A percentile compares a stretch with the other conserved stretches of the same genome.
Conservation (phyloP, 805 yeast species). For the Candida orba region DNA sequence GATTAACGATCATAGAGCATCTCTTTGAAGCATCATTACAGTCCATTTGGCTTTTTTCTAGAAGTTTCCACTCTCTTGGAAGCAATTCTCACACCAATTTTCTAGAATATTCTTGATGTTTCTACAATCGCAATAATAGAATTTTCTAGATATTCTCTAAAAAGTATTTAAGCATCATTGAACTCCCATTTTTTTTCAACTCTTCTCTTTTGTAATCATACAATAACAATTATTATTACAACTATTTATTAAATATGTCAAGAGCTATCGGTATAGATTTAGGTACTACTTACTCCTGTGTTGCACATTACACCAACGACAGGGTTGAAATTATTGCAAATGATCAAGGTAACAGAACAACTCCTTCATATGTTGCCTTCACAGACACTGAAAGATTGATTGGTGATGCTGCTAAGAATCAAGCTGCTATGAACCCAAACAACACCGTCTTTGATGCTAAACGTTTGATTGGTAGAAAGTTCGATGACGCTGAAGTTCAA, state of each 20-base stretch:
- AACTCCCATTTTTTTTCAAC: neutral
- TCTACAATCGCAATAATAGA: constrained; percentile 5
- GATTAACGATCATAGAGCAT: no score
- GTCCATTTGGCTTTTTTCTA: neutral
- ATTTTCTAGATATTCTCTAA: constrained; percentile 4
- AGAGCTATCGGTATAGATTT: constrained; percentile 80
- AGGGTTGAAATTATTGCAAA: constrained; percentile 94
- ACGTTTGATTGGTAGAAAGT: constrained; percentile 86
- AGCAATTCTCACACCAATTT: neutral
- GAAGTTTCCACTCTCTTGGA: neutral
- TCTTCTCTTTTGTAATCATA: neutral
- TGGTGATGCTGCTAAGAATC: constrained; percentile 98
- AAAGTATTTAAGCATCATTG: constrained; percentile 2
- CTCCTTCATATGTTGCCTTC: constrained; percentile 95
- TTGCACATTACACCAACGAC: constrained; percentile 79
- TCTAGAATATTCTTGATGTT: constrained; percentile 5
- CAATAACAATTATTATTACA: neutral
- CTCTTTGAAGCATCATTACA: no score
- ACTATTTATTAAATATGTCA: constrained; percentile 31
- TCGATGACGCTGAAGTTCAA: constrained; percentile 70
- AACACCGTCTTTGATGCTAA: constrained; percentile 95
- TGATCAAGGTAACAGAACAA: constrained; percentile 98
- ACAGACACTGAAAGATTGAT: constrained; percentile 91
- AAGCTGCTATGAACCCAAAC: constrained; percentile 92
- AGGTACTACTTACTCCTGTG: constrained; percentile 98